phyloP scores from a whole-genome alignment of 139 green algal species.

The Chlamydomonas sphaeroides region DNA sequence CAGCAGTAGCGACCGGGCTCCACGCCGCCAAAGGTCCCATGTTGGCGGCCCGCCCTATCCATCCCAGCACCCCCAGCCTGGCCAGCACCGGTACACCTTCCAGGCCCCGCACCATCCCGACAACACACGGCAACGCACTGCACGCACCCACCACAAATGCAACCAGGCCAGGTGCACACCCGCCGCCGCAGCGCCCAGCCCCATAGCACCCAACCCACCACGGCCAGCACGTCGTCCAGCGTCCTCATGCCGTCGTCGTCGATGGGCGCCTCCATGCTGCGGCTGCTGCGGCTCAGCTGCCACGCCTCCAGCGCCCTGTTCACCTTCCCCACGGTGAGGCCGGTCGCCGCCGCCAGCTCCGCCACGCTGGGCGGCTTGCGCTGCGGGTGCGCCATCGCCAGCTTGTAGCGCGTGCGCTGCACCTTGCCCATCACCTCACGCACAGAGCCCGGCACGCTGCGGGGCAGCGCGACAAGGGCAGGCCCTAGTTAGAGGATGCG shows the following conservation, averaged over 20 bases:
- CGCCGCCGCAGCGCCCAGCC: neutral
- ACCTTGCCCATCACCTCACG: neutral
- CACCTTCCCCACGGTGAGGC: neutral
- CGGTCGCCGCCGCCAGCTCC: conserved; percentile 8
- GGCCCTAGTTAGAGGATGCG: neutral
- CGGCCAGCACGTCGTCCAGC: neutral
- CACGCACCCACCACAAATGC: neutral
- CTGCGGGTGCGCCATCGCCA: neutral
- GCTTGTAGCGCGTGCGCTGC: neutral
- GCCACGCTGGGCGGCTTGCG: neutral
- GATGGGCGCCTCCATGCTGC: neutral
- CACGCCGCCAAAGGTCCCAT: too few species aligned
- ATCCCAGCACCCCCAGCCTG: too few species aligned
- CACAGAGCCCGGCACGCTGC: neutral
- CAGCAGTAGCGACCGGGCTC: too few species aligned
- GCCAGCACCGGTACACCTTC: too few species aligned
- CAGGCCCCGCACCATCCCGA: too few species aligned
- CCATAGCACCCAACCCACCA: neutral
- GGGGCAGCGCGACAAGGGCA: neutral
- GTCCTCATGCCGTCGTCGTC: neutral
- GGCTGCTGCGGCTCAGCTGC: neutral
- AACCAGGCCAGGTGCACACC: neutral
- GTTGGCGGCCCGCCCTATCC: too few species aligned
- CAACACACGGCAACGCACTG: too few species aligned
- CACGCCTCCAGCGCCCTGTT: neutral